Base-by-base conservation (phyloP, 305 asterid genomes). In the Andrographis paniculata region DNA sequence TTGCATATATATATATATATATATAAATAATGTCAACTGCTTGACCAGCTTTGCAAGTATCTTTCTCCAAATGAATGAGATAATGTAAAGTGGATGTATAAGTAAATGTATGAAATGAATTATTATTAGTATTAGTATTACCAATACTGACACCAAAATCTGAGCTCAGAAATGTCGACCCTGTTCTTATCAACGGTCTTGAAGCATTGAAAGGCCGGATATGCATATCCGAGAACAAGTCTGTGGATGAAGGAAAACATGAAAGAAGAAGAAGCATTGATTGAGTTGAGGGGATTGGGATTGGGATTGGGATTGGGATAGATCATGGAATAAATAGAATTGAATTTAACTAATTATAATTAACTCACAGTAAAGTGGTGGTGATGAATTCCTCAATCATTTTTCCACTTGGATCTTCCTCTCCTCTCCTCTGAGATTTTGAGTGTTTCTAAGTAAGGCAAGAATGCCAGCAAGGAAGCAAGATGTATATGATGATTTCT, bases 121-220 rank as follows among this genome's bases (percentile, higher is more conserved):
- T 24, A 24, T 4, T 24, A 24, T 4, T 24, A 24, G 30, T 24
- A 24, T 4, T 24, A 24, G 30, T 24, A 24, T 51, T 65, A 87
- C 96, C 96, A 87, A 59, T 87, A 87, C 62, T 80, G 96, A 40
- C 96, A 87, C 96, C 96, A 87, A 38, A 78, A 87, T 28, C 87
- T 66, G 66, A 87, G 93, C 39, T 87, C 94, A 48, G 55, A 77
- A 68, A 72, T 72, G 14, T 53, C 79, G 41, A 78, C 91, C 63
- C 59, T 62, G 50, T 73, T 68, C 64, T 73, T 87, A 69, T 80
- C 95, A 30, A 87, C 33, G 5, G 84, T 69, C 59, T 77, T 87
- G 73, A 78, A 87, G 50, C 95, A 83, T 43, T 76, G 81, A 63
- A 72, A 71, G 11, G 96, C 96, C 52, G 96, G 96, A 56, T 87